A percentile compares a stretch with the other conserved stretches of the same genome.
Evolutionary conservation across 2,329 filamentous ascomycete genomes (phyloP).

Genomic region (Epichloe glyceriae): DNA sequence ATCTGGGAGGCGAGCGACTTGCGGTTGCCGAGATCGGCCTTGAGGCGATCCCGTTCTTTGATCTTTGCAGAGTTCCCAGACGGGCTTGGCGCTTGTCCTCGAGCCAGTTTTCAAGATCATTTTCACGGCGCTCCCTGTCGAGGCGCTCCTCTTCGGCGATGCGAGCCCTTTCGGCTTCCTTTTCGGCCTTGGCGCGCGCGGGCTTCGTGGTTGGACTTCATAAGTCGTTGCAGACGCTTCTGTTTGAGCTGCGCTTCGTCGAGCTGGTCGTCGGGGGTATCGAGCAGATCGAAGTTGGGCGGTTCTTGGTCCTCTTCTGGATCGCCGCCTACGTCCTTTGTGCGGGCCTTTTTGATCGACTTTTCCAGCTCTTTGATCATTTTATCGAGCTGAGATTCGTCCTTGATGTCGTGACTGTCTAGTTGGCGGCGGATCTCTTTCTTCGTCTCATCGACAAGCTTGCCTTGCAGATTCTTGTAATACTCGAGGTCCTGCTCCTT

Average conservation of each 20-base stretch:
- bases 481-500: slow-evolving; percentile 95
- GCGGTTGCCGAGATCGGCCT: slow-evolving; percentile 88
- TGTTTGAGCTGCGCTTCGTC: slow-evolving; percentile 85
- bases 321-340: slow-evolving; percentile 79
- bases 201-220: slow-evolving; percentile 92
- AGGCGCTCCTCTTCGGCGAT: slow-evolving; percentile 69
- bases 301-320: slow-evolving; percentile 70
- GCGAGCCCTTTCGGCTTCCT: slow-evolving; percentile 81
- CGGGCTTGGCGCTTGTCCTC: slow-evolving; percentile 66
- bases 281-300: slow-evolving; percentile 77
- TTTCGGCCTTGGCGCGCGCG: slow-evolving; percentile 88
- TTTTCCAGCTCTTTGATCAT: slow-evolving; percentile 82
- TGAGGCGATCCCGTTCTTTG: slow-evolving; percentile 84
- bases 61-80: slow-evolving; percentile 60
- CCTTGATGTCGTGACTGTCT: slow-evolving; percentile 83
- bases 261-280: slow-evolving; percentile 80
- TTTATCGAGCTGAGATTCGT: slow-evolving; percentile 75
- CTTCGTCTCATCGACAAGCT: slow-evolving; percentile 65
- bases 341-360: slow-evolving; percentile 76
- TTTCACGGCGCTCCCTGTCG: slow-evolving; percentile 73
- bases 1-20: slow-evolving; percentile 94
- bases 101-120: slow-evolving; percentile 77
- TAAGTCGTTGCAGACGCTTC: slow-evolving; percentile 80
- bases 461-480: slow-evolving; percentile 69
- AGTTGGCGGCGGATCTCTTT: slow-evolving; percentile 80